Conservation (phyloP, 805 yeast genomes). For the Metschnikowia dekortorum region DNA sequence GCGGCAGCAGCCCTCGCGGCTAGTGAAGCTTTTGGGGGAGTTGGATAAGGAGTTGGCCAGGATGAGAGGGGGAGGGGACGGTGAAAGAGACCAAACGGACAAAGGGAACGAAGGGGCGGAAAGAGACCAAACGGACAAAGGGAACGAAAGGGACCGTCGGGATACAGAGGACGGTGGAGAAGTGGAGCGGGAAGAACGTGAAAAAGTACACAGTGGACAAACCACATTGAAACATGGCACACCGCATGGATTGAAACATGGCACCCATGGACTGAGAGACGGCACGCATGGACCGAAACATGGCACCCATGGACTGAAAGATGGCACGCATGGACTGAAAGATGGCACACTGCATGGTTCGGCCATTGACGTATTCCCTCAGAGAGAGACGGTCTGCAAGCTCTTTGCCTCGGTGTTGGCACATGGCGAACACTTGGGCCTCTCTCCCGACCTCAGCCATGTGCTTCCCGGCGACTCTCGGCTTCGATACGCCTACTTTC, state of each 20-base stretch:
- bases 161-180: not conserved
- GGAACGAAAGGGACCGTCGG: too few species aligned
- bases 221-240: too few species aligned
- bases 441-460: not conserved
- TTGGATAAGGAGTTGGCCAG: conserved; percentile 4
- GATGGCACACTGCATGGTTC: too few species aligned
- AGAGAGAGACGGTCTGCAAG: not conserved
- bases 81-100: too few species aligned
- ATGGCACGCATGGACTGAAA: too few species aligned
- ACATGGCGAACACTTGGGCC: not conserved
- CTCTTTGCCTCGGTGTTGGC: not conserved
- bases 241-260: too few species aligned
- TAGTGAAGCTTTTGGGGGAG: conserved; percentile 7
- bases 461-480: conserved; percentile 26
- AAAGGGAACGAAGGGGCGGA: too few species aligned
- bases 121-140: not conserved
- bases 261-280: too few species aligned
- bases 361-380: too few species aligned
- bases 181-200: not conserved
- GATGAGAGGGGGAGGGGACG: not conserved
- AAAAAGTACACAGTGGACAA: not conserved
- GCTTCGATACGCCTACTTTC: conserved; percentile 31
- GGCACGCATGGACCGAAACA: too few species aligned
- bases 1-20: conserved; percentile 4
- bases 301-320: too few species aligned